A percentile compares a stretch with the other conserved stretches of the same genome.
Evolutionary conservation across 176 grass and related monocot genomes (phyloP).

Genomic region (Triticum aestivum): DNA sequence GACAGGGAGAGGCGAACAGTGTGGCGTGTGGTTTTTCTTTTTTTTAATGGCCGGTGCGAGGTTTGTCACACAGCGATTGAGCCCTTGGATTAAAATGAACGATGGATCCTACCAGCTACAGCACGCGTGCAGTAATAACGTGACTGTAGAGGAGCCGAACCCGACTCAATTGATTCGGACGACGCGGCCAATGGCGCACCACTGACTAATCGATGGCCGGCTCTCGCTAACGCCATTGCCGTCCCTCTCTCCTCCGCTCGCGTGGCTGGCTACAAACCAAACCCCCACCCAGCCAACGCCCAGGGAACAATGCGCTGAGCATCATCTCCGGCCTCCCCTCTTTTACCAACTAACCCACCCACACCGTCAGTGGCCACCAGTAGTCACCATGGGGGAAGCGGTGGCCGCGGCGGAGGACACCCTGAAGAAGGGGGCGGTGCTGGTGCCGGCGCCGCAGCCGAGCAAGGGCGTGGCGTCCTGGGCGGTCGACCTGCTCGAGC

Average conservation of each 20-base stretch:
- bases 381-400: constrained; percentile 42
- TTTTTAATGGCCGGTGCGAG: no score
- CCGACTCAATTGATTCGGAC: no score
- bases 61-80: no score
- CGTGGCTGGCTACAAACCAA: not conserved
- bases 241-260: not conserved
- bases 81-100: no score
- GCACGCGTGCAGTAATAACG: no score
- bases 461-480: constrained; percentile 54
- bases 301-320: not conserved
- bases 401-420: constrained; percentile 6
- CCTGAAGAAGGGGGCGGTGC: not conserved
- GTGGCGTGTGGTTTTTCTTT: no score
- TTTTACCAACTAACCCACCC: not conserved
- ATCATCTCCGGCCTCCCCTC: not conserved
- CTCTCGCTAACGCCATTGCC: not conserved
- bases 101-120: no score
- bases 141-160: no score
- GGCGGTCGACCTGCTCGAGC: constrained; percentile 70
- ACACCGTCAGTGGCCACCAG: not conserved
- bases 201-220: not conserved
- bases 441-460: constrained; percentile 56
- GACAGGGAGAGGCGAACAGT: no score
- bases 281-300: not conserved
- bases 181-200: not conserved